Evolutionary conservation across 1,284 basidiomycete genomes (phyloP), one percentile per base, ranked within the genome.

Genomic region (Melampsora occidentalis): DNA sequence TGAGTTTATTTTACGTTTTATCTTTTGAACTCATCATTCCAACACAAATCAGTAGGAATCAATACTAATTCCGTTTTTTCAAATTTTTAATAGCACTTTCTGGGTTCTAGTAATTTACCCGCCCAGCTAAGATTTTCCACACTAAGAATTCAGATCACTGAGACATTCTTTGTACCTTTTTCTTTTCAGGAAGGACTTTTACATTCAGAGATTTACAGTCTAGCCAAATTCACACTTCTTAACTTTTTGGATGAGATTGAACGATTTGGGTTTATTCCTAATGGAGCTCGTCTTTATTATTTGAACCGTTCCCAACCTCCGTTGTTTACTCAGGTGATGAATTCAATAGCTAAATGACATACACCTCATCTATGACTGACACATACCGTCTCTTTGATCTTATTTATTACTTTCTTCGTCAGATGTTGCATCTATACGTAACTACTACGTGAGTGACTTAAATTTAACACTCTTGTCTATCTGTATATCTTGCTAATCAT

Each of bases 161-260:
- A 35, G 35, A 35, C 35, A 2, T 42, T 10, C 10, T 6, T 42
- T 42, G 1, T 42, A 9, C 10, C 6, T 9, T 22, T 57, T n/a
- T 28, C n/a, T 9, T 7, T 22, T 57, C 28, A 57, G 53, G n/a
- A 28, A 22, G 53, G 53, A 57, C 85, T 96, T 46, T 85, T 97
- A 62, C 85, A 90, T 81, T 93, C 91, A 1, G 87, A 91, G 81
- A 86, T 96, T 25, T 89, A 88, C 80, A 85, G 86, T 77, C 86
- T 92, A 68, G 91, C 88, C 72, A 78, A 78, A 22, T 57, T 28
- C 6, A 57, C 53, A 5, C 5, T 95, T 39, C 88, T 91, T 80
- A 95, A 96, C 84, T 94, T 97, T 81, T 94, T 96, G 92, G 93
- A 97, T 81, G 89, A 94, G 81, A 85, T 97, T 69, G 88, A 91